Evolutionary conservation across 2,329 filamentous ascomycete genomes (phyloP).

Genomic region (Hypocreales sp.): DNA sequence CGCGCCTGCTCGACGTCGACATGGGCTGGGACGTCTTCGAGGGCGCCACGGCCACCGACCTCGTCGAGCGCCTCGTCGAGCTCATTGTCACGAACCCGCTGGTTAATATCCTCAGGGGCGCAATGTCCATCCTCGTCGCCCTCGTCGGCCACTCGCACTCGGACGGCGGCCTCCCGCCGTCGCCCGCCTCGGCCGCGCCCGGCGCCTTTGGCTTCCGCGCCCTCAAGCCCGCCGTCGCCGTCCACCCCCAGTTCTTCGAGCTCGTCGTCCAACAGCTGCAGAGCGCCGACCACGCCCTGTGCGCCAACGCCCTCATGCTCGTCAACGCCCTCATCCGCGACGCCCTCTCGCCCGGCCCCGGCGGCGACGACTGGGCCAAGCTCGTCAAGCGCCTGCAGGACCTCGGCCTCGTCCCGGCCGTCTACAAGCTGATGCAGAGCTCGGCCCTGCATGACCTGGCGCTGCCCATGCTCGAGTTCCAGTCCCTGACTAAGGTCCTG

Average conservation of each 20-base stretch:
- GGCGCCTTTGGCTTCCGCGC: conserved; percentile 76
- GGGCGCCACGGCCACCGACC: conserved; percentile 42
- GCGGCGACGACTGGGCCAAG: conserved; percentile 70
- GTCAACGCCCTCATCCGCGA: conserved; percentile 94
- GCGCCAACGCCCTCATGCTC: conserved; percentile 86
- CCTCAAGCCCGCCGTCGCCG: conserved; percentile 77
- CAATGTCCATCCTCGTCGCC: conserved; percentile 91
- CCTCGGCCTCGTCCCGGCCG: conserved; percentile 79
- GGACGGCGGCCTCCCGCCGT: too few species aligned
- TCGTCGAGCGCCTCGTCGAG: conserved; percentile 69
- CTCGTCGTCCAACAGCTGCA: conserved; percentile 84
- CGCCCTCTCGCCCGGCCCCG: conserved; percentile 37
- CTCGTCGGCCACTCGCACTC: conserved; percentile 76
- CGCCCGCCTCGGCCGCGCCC: too few species aligned
- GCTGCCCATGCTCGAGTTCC: conserved; percentile 83
- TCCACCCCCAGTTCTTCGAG: conserved; percentile 88
- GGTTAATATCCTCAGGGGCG: conserved; percentile 91
- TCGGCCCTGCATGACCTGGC: conserved; percentile 82
- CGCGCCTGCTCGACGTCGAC: conserved; percentile 79
- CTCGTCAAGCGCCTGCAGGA: conserved; percentile 92
- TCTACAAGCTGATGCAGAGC: conserved; percentile 88
- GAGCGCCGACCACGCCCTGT: conserved; percentile 87
- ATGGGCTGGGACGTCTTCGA: conserved; percentile 93
- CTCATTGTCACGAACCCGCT: conserved; percentile 88
- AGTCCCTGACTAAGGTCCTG: conserved; percentile 76